Evolutionary conservation across 192 early-diverging fungal species (phyloP), one percentile per base, ranked within the genome.

Genomic region (Entomortierella beljakovae): DNA sequence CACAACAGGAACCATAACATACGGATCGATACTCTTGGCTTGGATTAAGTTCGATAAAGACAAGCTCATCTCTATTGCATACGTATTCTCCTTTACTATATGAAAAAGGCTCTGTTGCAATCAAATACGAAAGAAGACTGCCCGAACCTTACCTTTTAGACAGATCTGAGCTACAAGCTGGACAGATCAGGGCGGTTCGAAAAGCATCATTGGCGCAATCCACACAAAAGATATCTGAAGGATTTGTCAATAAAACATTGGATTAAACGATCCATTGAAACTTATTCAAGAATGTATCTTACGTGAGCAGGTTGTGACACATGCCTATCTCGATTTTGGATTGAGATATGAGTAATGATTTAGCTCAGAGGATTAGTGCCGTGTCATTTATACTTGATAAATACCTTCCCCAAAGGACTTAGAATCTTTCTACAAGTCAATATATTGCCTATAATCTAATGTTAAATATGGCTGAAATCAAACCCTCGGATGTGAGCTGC

Each of bases 251-350:
- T 53, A 25, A 1, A 25, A 53, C 23, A 1, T 16, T 25, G 15
- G 15, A 11, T 23, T 1, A 10, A 22, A 25, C 11, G 52, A 16
- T 53, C 11, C 10, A 11, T 25, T 25, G 52, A 22, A 10, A 53
- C 16, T 53, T 43, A 33, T 32, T 3, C 15, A 26, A 13, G 5
- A 9, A 37, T 9, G 52, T 38, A 26, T n/a, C n/a, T 51, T 87
- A 92, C 90, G 89, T 9, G 91, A 90, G 66, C 91, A 92, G 9
- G 84, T 88, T 7, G 91, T 92, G 48, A 90, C 81, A 59, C 87
- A 90, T 16, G 86, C 89, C 70, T 81, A 54, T 2, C 3, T 9
- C 11, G 28, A 54, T 50, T 22, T 18, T 50, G 49, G 49, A 51
- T 9, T 28, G 10, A 63, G 10, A 20, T 22, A 3, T 64, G 25